Percentiles rank a stretch among this genome's conserved stretches.
phyloP scores from a whole-genome alignment of 306 rosid genomes.

The Vigna hirtella region DNA sequence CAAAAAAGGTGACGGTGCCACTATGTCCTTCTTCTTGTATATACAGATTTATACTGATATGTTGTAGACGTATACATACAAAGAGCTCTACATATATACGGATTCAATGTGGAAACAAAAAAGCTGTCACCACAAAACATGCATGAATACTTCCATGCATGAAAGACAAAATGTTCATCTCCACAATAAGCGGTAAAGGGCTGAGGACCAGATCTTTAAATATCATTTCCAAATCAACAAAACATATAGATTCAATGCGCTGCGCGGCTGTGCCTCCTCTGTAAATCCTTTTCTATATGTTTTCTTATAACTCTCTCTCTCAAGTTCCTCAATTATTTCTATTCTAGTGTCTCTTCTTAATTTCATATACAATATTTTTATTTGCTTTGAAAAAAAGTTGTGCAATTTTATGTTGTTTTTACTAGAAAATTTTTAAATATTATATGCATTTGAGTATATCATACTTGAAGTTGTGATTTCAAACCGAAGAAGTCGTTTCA shows the following conservation, averaged over 20 bases:
- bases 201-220: conserved; percentile 52
- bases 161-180: conserved; percentile 62
- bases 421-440: too few relatives aligned
- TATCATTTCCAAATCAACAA: conserved; percentile 46
- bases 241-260: conserved; percentile 7
- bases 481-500: too few relatives aligned
- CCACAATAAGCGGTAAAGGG: conserved; percentile 50
- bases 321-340: conserved; percentile 19
- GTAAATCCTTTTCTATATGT: conserved; percentile 32
- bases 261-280: conserved; percentile 5
- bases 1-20: conserved; percentile 34
- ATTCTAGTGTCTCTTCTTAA: neutral
- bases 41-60: conserved; percentile 22
- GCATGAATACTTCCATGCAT: conserved; percentile 36
- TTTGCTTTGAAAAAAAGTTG: too few relatives aligned
- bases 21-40: conserved; percentile 19
- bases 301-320: conserved; percentile 4
- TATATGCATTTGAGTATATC: too few relatives aligned
- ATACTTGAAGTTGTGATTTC: too few relatives aligned
- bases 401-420: too few relatives aligned
- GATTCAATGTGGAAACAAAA: conserved; percentile 46
- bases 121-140: conserved; percentile 55
- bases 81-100: conserved; percentile 5
- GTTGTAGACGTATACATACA: neutral
- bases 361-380: neutral